These are phyloP conservation scores for Pichia sp. DNA, from an alignment of 1,139 yeast species.

Conservation along the genomic window DNA sequence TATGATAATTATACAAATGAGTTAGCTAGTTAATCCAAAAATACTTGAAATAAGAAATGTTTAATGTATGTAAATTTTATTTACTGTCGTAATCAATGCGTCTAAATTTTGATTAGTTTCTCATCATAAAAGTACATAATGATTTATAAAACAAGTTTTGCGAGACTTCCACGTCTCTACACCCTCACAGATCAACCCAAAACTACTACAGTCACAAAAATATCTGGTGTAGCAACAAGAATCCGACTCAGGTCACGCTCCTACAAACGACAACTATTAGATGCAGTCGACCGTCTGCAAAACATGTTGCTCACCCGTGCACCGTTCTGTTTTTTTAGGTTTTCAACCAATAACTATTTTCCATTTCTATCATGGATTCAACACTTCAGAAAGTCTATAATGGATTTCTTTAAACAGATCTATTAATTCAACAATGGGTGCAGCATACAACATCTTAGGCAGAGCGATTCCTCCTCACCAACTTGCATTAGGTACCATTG, in stretches of 20 bases:
- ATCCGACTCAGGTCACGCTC: neutral
- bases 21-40: no score
- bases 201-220: no score
- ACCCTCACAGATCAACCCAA: no score
- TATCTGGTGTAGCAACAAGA: neutral
- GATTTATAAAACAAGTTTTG: no score
- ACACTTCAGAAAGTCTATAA: neutral
- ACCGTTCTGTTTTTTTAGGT: neutral
- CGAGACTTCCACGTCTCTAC: no score
- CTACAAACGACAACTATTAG: neutral
- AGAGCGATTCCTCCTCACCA: slow-evolving; percentile 68
- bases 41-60: no score
- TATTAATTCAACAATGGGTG: slow-evolving; percentile 48
- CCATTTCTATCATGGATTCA: neutral
- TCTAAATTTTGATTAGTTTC: no score
- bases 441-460: slow-evolving; percentile 74
- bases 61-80: no score
- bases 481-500: slow-evolving; percentile 64
- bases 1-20: no score
- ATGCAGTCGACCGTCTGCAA: neutral
- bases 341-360: neutral
- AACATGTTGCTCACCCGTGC: neutral
- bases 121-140: no score
- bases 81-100: no score
- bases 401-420: neutral